Base-by-base conservation (phyloP, 2,329 filamentous ascomycete genomes). In the Cordyceps tenuipes region DNA sequence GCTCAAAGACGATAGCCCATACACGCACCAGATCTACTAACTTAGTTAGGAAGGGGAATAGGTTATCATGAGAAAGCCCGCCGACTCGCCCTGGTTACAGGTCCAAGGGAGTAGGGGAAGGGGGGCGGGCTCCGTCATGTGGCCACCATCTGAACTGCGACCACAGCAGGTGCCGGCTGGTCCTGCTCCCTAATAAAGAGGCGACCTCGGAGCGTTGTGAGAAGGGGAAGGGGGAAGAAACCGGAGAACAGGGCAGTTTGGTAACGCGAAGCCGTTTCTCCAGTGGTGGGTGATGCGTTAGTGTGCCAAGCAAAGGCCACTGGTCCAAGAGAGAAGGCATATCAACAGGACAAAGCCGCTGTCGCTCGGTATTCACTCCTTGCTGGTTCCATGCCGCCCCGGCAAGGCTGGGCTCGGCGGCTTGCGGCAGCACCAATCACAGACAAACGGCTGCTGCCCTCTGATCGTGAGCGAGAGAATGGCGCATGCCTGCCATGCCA, bases 221-320 rank as follows among this genome's bases (percentile, higher is more conserved):
- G 3, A 7, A 36, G 29, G 47, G 13, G 51, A 12, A 54, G n/a
- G 47, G 29, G 17, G 47, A 19, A 43, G 36, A 15, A 44, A 34
- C 3, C 23, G 17, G 23, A 13, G 23, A 19, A 55, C 41, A 19
- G 17, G 31, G 21, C 39, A 39, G 43, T 34, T 31, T 31, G 41
- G 55, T 48, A 50, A 57, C 55, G 39, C 21, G 31, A 57, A 57
- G 44, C 31, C 55, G 55, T 57, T 57, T 57, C 55, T 57, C 55
- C 19, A 48, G 36, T 49, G 31, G 46, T 23, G 31, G 52, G 15
- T 19, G 29, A 44, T 21, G 55, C 55, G 55, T 50, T 21, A 36
- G 10, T n/a, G 43, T 56, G 43, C 23, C 3, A 23, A 23, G 23
- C 2, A 4, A 23, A 23, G 23, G 23, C 23, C 23, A 23, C 23